Conservation (phyloP, 2,329 filamentous ascomycete species). For the Aspergillus pseudotamarii region DNA sequence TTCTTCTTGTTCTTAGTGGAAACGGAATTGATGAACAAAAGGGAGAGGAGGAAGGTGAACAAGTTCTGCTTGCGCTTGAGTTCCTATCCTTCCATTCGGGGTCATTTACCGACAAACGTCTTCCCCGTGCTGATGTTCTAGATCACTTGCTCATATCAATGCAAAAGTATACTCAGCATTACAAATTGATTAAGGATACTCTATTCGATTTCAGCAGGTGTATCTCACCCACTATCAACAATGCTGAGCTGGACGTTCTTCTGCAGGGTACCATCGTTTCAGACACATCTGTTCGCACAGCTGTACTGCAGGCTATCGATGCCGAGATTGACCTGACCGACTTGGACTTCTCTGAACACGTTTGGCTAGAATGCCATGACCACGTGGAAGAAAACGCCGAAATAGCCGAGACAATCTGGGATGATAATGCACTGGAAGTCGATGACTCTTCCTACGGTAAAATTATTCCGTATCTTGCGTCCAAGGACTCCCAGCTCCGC, state of each 20-base stretch:
- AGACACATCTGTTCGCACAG: constrained; percentile 77
- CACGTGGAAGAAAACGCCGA: constrained; percentile 85
- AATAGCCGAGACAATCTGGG: constrained; percentile 87
- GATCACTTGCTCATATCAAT: constrained; percentile 75
- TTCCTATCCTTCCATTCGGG: constrained; percentile 87
- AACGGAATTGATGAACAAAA: constrained; percentile 70
- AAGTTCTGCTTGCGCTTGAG: constrained; percentile 85
- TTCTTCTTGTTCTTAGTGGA: constrained; percentile 75
- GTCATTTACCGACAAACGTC: constrained; percentile 69
- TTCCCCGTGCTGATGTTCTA: constrained; percentile 77
- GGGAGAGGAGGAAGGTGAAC: constrained; percentile 81
- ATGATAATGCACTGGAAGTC: constrained; percentile 81
- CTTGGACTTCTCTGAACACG: constrained; percentile 80
- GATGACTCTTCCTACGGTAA: constrained; percentile 65
- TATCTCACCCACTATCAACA: constrained; percentile 77
- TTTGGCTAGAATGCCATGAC: constrained; percentile 93
- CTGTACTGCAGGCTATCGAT: constrained; percentile 86
- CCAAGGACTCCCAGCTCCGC: constrained; percentile 77
- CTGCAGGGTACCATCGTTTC: constrained; percentile 77
- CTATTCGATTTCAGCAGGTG: constrained; percentile 83
- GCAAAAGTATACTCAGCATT: constrained; percentile 88
- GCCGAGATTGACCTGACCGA: constrained; percentile 91
- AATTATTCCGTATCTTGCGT: constrained; percentile 78
- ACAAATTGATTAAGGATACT: constrained; percentile 92
- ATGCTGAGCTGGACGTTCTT: constrained; percentile 73